A percentile compares a stretch with the other conserved stretches of the same genome.
These are phyloP conservation scores for Thielaviopsis populi DNA, from an alignment of 2,329 filamentous ascomycete genomes.

Conservation along the genomic window DNA sequence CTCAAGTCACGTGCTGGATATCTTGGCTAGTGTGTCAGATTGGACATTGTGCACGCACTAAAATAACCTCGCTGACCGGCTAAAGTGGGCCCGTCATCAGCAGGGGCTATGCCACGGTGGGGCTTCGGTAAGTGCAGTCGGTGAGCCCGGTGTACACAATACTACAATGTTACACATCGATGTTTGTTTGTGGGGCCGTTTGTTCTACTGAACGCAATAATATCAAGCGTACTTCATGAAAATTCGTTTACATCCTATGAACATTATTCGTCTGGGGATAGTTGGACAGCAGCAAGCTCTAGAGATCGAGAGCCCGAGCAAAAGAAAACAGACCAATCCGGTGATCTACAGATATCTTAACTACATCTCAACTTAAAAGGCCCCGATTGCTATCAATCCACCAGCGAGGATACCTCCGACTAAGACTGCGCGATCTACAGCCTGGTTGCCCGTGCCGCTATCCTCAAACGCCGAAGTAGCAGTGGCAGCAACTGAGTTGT, in stretches of 20 bases:
- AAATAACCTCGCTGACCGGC: neutral
- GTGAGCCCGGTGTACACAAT: neutral
- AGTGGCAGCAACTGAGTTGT: conserved; percentile 10
- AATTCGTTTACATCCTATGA: neutral
- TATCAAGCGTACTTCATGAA: neutral
- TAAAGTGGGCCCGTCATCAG: neutral
- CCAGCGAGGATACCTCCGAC: conserved; percentile 18
- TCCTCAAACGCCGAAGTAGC: conserved; percentile 13
- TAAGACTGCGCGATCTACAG: conserved; percentile 16
- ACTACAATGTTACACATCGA: neutral
- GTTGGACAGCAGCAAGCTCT: too few relatives aligned
- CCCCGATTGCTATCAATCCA: conserved; percentile 18
- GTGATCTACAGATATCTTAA: neutral
- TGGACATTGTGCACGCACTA: conserved; percentile 9
- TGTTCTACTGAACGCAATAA: neutral
- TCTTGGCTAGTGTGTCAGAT: neutral
- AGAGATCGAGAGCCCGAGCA: too few relatives aligned
- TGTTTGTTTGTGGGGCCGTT: neutral
- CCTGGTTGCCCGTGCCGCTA: conserved; percentile 7
- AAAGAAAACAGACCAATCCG: neutral
- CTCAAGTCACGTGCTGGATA: conserved; percentile 6
- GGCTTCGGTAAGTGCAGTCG: neutral
- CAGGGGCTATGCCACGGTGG: neutral
- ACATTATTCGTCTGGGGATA: too few relatives aligned
- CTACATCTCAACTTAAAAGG: conserved; percentile 17